A percentile compares a stretch with the other conserved stretches of the same genome.
Conservation (phyloP, 2,329 filamentous ascomycete species). For the Drechslerella dactyloides region DNA sequence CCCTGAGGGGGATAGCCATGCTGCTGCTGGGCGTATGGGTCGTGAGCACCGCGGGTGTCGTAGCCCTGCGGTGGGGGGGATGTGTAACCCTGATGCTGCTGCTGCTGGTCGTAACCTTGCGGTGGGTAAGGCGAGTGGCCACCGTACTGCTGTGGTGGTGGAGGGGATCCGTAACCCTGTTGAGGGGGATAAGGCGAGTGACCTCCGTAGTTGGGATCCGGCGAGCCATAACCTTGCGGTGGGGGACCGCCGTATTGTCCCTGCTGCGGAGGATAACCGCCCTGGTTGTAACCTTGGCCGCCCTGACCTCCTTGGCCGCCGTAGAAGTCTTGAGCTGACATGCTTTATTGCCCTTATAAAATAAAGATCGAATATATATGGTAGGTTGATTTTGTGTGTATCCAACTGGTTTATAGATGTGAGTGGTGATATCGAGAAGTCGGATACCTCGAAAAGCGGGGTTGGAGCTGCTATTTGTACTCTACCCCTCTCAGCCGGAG, state of each 20-base stretch:
- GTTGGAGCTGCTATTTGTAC: slow-evolving; percentile 48
- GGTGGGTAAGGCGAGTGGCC: slow-evolving; percentile 10
- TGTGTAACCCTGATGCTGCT: slow-evolving; percentile 24
- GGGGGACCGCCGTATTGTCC: slow-evolving; percentile 8
- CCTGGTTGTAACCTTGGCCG: slow-evolving; percentile 3
- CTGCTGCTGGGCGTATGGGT: slow-evolving; percentile 20
- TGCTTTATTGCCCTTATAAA: slow-evolving; percentile 13
- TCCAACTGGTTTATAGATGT: slow-evolving; percentile 10
- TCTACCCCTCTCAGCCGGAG: slow-evolving; percentile 23
- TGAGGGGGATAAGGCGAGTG: slow-evolving; percentile 21
- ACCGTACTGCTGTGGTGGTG: slow-evolving; percentile 15
- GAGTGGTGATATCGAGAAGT: slow-evolving; percentile 33
- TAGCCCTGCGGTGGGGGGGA: slow-evolving; percentile 23
- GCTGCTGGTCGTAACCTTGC: slow-evolving; percentile 11
- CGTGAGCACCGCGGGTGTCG: slow-evolving; percentile 24
- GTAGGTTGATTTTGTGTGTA: neutral
- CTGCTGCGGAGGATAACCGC: slow-evolving; percentile 21
- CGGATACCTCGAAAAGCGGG: slow-evolving; percentile 32
- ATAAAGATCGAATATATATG: neutral
- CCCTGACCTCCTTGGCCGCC: slow-evolving; percentile 21
- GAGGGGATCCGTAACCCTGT: slow-evolving; percentile 12
- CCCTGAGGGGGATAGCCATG: slow-evolving; percentile 1
- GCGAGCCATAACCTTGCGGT: neutral
- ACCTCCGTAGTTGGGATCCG: slow-evolving; percentile 2
- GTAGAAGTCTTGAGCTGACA: slow-evolving; percentile 48